Conservation (phyloP, 805 yeast genomes). For the Sugiyamaella boreocaroliniensis region DNA sequence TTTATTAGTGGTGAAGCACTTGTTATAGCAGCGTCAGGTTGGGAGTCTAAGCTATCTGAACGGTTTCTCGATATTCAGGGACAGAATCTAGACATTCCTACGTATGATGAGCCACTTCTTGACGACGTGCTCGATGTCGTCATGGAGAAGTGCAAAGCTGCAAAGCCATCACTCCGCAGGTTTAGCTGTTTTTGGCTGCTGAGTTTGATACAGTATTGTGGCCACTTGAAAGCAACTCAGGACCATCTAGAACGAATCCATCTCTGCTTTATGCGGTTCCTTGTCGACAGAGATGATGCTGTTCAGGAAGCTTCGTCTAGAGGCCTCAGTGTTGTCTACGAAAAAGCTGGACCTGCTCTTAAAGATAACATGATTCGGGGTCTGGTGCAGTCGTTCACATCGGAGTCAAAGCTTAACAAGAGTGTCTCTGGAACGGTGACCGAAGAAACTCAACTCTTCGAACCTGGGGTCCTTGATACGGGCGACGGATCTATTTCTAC, state of each 20-base stretch:
- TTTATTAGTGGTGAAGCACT: constrained; percentile 84
- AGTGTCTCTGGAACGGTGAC: constrained; percentile 59
- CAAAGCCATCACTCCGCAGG: constrained; percentile 69
- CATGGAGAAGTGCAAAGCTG: constrained; percentile 46
- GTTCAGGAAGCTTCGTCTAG: constrained; percentile 90
- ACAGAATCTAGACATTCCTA: constrained; percentile 6
- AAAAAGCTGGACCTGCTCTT: constrained; percentile 59
- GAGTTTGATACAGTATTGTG: constrained; percentile 70
- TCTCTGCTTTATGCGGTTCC: constrained; percentile 63
- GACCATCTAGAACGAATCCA: constrained; percentile 57
- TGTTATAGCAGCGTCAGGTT: constrained; percentile 63
- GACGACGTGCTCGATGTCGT: constrained; percentile 41
- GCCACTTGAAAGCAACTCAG: constrained; percentile 38
- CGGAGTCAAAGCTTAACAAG: constrained; percentile 42
- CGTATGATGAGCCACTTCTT: constrained; percentile 8
- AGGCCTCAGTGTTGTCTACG: constrained; percentile 78
- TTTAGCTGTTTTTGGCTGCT: constrained; percentile 83
- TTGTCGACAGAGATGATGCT: constrained; percentile 76
- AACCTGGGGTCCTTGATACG: constrained; percentile 70
- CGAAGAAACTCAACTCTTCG: constrained; percentile 77
- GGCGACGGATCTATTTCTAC: constrained; percentile 85
- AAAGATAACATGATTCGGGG: constrained; percentile 69
- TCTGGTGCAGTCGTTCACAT: constrained; percentile 71
- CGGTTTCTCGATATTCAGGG: constrained; percentile 51
- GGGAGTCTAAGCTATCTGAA: constrained; percentile 55